These are phyloP conservation scores for Stemphylium lycopersici DNA, from an alignment of 2,329 filamentous ascomycete genomes.

Conservation along the genomic window DNA sequence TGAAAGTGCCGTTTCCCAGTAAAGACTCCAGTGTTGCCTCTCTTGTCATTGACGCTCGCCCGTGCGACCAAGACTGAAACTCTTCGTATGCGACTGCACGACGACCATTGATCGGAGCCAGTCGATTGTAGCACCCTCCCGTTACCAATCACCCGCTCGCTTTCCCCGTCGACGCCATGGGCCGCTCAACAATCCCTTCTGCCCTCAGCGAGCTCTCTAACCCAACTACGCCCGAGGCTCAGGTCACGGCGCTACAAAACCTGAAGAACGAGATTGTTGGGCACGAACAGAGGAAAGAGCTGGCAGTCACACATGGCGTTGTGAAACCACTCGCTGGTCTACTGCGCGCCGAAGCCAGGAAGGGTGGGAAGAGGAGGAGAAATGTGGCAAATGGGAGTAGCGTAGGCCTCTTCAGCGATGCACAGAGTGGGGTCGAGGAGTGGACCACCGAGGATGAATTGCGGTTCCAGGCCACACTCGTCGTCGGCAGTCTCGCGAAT, in stretches of 20 bases:
- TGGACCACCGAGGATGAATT: conserved; percentile 70
- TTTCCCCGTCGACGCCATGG: conserved; percentile 33
- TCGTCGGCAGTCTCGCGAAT: conserved; percentile 84
- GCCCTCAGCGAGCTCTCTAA: conserved; percentile 48
- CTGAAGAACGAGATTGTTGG: conserved; percentile 92
- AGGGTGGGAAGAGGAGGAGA: conserved; percentile 57
- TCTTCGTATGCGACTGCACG: conserved; percentile 10
- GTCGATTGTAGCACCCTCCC: conserved; percentile 15
- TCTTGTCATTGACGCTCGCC: conserved; percentile 6
- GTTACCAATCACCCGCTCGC: conserved; percentile 10
- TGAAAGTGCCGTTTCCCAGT: conserved; percentile 3
- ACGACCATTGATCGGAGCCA: conserved; percentile 12
- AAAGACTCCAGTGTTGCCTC: conserved; percentile 3
- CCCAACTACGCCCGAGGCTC: conserved; percentile 47
- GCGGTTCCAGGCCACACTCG: conserved; percentile 78
- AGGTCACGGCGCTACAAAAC: conserved; percentile 65
- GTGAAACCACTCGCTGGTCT: conserved; percentile 66
- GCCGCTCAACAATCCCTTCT: conserved; percentile 43
- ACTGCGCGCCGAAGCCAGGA: conserved; percentile 53
- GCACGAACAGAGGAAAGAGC: conserved; percentile 83
- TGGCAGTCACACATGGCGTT: conserved; percentile 73
- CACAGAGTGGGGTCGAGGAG: conserved; percentile 21
- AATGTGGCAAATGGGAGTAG: conserved; percentile 44
- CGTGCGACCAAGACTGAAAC: conserved; percentile 6
- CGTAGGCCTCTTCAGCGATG: conserved; percentile 15